These are phyloP conservation scores for Neospora caninum DNA, from an alignment of 169 alveolate species.

Conservation along the genomic window DNA sequence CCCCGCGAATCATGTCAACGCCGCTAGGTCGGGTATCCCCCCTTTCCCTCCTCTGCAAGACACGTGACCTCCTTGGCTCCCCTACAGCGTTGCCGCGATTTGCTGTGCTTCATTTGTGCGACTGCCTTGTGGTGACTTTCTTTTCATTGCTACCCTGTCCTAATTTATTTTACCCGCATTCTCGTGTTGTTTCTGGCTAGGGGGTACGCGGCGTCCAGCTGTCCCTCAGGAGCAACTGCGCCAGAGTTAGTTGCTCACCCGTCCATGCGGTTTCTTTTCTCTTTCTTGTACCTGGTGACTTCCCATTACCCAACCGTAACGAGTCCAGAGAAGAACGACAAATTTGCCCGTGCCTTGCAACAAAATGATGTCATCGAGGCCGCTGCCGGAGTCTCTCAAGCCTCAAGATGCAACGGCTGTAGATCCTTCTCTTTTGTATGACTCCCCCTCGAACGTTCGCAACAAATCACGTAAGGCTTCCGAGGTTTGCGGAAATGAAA, in stretches of 20 bases:
- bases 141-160: too few relatives aligned
- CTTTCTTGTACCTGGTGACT: too few relatives aligned
- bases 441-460: constrained; percentile 32
- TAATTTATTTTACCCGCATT: too few relatives aligned
- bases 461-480: not conserved
- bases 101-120: not conserved
- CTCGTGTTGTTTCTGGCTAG: too few relatives aligned
- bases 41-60: not conserved
- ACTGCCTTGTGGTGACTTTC: too few relatives aligned
- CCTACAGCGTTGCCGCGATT: not conserved
- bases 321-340: too few relatives aligned
- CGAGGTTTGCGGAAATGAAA: not conserved
- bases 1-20: not conserved
- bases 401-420: not conserved
- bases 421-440: constrained; percentile 30
- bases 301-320: too few relatives aligned
- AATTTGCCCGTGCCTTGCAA: not conserved
- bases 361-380: not conserved
- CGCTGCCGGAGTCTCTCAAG: not conserved
- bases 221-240: too few relatives aligned
- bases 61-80: not conserved
- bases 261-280: too few relatives aligned
- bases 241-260: too few relatives aligned
- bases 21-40: not conserved
- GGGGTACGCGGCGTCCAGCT: too few relatives aligned